Base-by-base conservation (phyloP, 2,329 filamentous ascomycete genomes). In the Nemania serpens region DNA sequence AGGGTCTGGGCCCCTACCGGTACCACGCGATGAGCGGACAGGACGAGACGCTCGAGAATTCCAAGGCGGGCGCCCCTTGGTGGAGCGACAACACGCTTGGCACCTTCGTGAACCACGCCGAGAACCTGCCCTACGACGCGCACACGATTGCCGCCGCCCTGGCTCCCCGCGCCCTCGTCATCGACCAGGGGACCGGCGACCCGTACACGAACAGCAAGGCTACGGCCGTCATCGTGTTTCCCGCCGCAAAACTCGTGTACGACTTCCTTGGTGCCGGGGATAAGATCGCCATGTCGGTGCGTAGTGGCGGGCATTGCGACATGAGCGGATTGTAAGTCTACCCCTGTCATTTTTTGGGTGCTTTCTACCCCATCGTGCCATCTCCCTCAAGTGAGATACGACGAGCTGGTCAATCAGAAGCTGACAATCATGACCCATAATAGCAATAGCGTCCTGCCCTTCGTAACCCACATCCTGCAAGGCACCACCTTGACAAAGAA, bases 131-230 rank as follows among this genome's bases (percentile, higher is more conserved):
- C 2, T 81, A 81, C 63, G 84, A 86, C 66, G 83, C 85, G 50
- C 84, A 87, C 71, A 80, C 82, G 65, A 79, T 87, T 43, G 83
- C 82, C n/a, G 83, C 78, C 7, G 76, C 85, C 18, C 77, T 86
- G 29, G 83, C 83, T n/a, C 84, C 84, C 2, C 75, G 84, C 20
- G 82, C 82, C 2, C 72, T 87, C 6, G 74, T 84, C 18, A 80
- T 84, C 22, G 83, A 85, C 53, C 83, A 86, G 71, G 82, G 83
- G 15, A 80, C 79, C 0, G 76, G 75, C 5, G 80, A 82, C 64
- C 75, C 75, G 61, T 83, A 79, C 67, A 78, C 76, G 5, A 81
- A 82, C 64, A 78, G 75, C 43, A 81, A 82, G 70, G 80, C 75
- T 11, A 82, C 80, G 0, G 75, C 79, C 1, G 76, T 81, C 13